Percentiles rank a stretch among this genome's conserved stretches.
Evolutionary conservation across 2,329 filamentous ascomycete genomes (phyloP).

Genomic region (Raffaelea albimanens): DNA sequence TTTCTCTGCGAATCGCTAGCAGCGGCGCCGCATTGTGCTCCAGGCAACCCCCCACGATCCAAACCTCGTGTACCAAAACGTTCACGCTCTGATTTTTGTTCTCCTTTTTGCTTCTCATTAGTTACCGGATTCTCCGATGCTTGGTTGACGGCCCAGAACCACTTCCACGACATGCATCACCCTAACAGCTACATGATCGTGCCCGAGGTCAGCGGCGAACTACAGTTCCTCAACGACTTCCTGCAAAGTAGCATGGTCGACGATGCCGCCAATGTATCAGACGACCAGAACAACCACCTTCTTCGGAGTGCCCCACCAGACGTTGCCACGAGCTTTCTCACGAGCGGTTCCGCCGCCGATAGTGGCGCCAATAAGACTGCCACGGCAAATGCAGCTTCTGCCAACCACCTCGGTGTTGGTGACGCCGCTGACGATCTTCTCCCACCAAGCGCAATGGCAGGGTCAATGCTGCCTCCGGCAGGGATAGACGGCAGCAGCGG

Average conservation of each 20-base stretch:
- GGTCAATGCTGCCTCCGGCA: conserved; percentile 44
- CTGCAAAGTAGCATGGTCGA: conserved; percentile 86
- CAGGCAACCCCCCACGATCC: too few species aligned
- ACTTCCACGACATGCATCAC: conserved; percentile 89
- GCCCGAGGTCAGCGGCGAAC: conserved; percentile 91
- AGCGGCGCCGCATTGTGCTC: too few species aligned
- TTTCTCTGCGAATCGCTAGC: too few species aligned
- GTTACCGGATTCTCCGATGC: conserved; percentile 74
- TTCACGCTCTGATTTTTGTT: too few species aligned
- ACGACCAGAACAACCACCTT: conserved; percentile 46
- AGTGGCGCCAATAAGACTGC: conserved; percentile 20
- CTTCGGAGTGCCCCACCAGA: conserved; percentile 33
- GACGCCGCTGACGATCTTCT: conserved; percentile 15
- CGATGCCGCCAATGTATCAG: conserved; percentile 62
- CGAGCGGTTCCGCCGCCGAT: conserved; percentile 25
- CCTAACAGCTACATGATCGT: conserved; percentile 91
- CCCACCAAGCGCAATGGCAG: conserved; percentile 25
- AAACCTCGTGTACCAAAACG: too few species aligned
- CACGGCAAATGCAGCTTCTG: too few species aligned
- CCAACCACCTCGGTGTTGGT: conserved; percentile 7
- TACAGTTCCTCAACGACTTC: conserved; percentile 94
- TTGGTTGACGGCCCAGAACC: conserved; percentile 70
- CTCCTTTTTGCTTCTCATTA: conserved; percentile 28
- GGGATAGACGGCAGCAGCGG: conserved; percentile 12
- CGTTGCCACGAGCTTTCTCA: conserved; percentile 39